Evolutionary conservation across 306 rosid genomes (phyloP).

Genomic region (Vigna trinervia): DNA sequence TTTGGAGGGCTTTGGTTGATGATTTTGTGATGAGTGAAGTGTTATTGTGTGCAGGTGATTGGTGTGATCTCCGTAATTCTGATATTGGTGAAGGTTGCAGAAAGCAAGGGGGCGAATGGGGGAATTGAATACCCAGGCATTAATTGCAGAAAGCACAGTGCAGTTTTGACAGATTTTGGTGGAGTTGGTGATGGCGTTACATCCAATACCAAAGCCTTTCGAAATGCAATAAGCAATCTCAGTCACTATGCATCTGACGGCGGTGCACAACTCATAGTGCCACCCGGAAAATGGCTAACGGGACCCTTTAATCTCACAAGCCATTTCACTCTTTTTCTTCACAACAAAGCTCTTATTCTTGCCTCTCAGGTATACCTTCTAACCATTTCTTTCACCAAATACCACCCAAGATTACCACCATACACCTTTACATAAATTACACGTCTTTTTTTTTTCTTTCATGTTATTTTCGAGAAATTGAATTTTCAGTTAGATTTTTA

Average conservation of each 20-base stretch:
- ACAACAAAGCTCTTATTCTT: conserved; percentile 61
- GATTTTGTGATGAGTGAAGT: not conserved
- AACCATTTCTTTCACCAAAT: too few relatives aligned
- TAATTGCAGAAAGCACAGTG: conserved; percentile 67
- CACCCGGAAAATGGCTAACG: conserved; percentile 79
- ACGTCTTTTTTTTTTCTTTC: too few relatives aligned
- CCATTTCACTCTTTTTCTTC: conserved; percentile 80
- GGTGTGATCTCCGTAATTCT: conserved; percentile 5
- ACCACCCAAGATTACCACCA: too few relatives aligned
- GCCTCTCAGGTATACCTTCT: conserved; percentile 60
- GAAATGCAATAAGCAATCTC: conserved; percentile 56
- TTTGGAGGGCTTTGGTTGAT: too few relatives aligned
- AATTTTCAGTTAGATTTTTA: too few relatives aligned
- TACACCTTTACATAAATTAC: too few relatives aligned
- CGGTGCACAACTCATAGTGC: conserved; percentile 68
- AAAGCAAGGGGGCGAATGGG: not conserved
- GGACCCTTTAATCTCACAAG: conserved; percentile 88
- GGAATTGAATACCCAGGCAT: conserved; percentile 40
- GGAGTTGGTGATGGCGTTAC: conserved; percentile 84
- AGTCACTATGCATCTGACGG: conserved; percentile 60
- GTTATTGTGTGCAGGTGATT: conserved; percentile 38
- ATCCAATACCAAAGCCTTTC: conserved; percentile 69
- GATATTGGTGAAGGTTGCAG: conserved; percentile 44
- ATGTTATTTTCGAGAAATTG: too few relatives aligned
- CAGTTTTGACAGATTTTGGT: conserved; percentile 71